Evolutionary conservation across 177 flowering plant species (phyloP).

Genomic region (Vitis hybrid): DNA sequence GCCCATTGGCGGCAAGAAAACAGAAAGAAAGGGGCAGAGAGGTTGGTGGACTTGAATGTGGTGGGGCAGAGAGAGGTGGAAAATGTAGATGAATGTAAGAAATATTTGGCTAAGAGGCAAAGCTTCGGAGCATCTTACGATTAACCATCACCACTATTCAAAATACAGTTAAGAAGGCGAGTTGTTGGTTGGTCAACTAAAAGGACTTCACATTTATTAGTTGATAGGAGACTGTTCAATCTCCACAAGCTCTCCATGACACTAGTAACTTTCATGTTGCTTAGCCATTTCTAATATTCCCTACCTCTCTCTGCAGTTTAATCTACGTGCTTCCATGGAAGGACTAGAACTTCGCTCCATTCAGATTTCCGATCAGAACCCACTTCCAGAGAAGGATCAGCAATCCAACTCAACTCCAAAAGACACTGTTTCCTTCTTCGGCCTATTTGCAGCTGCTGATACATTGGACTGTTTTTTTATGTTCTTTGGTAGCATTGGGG

Average conservation of each 20-base stretch:
- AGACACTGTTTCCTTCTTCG: constrained; percentile 31
- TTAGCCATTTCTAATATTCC: background rate
- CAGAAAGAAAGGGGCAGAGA: too few species aligned
- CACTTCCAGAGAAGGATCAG: constrained; percentile 13
- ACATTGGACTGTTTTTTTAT: constrained; percentile 53
- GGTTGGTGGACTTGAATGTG: too few species aligned
- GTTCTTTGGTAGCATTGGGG: constrained; percentile 66
- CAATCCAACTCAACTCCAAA: constrained; percentile 9
- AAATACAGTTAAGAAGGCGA: constrained; percentile 3
- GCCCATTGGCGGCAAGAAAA: too few species aligned
- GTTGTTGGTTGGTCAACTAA: constrained; percentile 20
- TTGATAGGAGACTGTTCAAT: background rate
- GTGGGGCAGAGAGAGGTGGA: too few species aligned
- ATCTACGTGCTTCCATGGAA: constrained; percentile 18
- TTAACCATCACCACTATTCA: background rate
- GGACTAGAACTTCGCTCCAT: constrained; percentile 24
- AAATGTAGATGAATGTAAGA: too few species aligned
- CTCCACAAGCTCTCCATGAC: background rate
- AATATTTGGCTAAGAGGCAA: too few species aligned
- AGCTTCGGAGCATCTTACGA: background rate
- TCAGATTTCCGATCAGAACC: constrained; percentile 1
- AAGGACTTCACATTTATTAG: constrained; percentile 20
- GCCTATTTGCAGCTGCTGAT: constrained; percentile 63
- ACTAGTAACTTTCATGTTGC: background rate
- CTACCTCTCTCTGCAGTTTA: background rate